A percentile compares a stretch with the other conserved stretches of the same genome.
phyloP scores from a whole-genome alignment of 257 asterid species.

The Echites panduratus region DNA sequence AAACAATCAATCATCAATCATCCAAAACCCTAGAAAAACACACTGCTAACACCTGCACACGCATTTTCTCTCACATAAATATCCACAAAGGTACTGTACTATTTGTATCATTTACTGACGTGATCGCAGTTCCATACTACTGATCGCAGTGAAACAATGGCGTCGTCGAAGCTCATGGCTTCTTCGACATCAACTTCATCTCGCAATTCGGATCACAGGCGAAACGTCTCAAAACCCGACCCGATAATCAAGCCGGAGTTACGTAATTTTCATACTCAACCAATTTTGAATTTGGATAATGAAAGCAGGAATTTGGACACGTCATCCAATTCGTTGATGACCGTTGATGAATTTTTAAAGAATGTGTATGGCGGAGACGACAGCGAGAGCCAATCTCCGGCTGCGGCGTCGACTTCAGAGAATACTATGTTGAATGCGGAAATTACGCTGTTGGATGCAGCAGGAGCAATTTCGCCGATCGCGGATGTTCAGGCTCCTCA shows the following conservation, averaged over 20 bases:
- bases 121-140: not conserved
- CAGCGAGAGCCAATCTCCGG: conserved; percentile 8
- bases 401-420: conserved; percentile 16
- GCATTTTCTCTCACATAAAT: not conserved
- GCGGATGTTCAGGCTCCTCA: conserved; percentile 25
- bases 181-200: conserved; percentile 29
- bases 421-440: conserved; percentile 40
- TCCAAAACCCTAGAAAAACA: conserved; percentile 12
- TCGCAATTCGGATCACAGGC: conserved; percentile 28
- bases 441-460: conserved; percentile 37
- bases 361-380: conserved; percentile 19
- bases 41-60: not conserved
- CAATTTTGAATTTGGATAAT: not conserved
- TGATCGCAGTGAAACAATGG: conserved; percentile 19
- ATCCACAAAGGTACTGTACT: not conserved
- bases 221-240: conserved; percentile 11
- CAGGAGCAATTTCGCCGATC: conserved; percentile 49
- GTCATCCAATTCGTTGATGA: conserved; percentile 13
- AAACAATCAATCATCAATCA: conserved; percentile 6
- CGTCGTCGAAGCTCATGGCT: conserved; percentile 32
- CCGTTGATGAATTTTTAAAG: conserved; percentile 19
- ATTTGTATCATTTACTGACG: not conserved
- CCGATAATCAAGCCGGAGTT: conserved; percentile 16
- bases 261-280: conserved; percentile 12
- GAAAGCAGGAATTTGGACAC: conserved; percentile 16